These are phyloP conservation scores for Chrysopogon serrulatus DNA, from an alignment of 176 grass and related monocot species.

Conservation along the genomic window DNA sequence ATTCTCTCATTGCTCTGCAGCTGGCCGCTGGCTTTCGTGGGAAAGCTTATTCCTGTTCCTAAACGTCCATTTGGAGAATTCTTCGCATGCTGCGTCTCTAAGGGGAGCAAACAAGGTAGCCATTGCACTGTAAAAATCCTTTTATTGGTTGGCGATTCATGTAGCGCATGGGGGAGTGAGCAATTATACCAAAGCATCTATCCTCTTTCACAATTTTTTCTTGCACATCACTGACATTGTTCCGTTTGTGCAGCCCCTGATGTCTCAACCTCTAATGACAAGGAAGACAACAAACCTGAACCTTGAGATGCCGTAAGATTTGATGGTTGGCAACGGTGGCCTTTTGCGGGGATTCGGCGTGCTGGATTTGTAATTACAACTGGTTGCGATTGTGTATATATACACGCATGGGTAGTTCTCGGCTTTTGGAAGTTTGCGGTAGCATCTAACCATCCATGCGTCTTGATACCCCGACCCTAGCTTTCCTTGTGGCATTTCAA, in stretches of 20 bases:
- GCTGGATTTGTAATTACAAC: constrained; percentile 23
- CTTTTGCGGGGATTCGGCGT: background rate
- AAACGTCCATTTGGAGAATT: constrained; percentile 35
- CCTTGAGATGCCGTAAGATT: constrained; percentile 1
- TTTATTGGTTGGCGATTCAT: background rate
- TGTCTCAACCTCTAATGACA: constrained; percentile 12
- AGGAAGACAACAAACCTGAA: background rate
- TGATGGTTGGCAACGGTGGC: background rate
- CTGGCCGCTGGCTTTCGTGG: constrained; percentile 56
- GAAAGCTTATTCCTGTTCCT: constrained; percentile 74
- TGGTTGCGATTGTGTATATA: constrained; percentile 13
- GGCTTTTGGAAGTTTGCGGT: background rate
- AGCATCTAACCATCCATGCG: background rate
- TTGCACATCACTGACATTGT: background rate
- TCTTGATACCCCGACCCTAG: background rate
- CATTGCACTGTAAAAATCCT: background rate
- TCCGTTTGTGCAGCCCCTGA: constrained; percentile 30
- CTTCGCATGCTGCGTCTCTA: constrained; percentile 30
- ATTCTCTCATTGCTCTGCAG: constrained; percentile 35
- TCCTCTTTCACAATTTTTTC: background rate
- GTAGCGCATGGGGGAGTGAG: background rate
- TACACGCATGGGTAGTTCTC: background rate
- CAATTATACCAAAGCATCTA: background rate
- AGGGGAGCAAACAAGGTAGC: constrained; percentile 30
- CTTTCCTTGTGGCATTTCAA: background rate